These are phyloP conservation scores for Spinellus fusiger DNA, from an alignment of 192 early-diverging fungal genomes.

Conservation along the genomic window DNA sequence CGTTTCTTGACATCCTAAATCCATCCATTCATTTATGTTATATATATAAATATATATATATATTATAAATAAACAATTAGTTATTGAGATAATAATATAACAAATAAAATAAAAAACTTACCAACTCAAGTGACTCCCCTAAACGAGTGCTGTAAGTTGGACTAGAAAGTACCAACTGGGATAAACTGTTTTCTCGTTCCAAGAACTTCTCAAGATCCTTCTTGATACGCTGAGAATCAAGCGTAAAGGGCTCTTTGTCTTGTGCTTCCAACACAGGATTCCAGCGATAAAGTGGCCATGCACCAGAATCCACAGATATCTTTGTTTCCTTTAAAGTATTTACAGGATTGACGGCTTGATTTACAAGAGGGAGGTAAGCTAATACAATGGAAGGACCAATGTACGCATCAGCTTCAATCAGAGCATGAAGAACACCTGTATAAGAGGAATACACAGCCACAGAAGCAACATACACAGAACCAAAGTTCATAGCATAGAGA, in stretches of 20 bases:
- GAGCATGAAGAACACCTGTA: constrained; percentile 81
- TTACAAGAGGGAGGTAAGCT: constrained; percentile 72
- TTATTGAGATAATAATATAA: background rate
- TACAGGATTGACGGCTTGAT: constrained; percentile 53
- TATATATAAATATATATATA: background rate
- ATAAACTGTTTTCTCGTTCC: constrained; percentile 77
- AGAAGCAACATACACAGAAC: constrained; percentile 84
- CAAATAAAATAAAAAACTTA: constrained; percentile 17
- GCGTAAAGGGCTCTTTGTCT: constrained; percentile 56
- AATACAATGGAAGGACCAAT: constrained; percentile 86
- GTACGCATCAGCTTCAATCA: constrained; percentile 87
- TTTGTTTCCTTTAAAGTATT: constrained; percentile 84
- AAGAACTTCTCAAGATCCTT: constrained; percentile 76
- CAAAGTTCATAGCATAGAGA: constrained; percentile 94
- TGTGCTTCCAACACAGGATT: constrained; percentile 61
- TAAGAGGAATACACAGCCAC: constrained; percentile 83
- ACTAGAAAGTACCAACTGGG: constrained; percentile 63
- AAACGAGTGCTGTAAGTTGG: constrained; percentile 53
- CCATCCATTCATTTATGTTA: background rate
- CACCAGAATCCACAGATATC: constrained; percentile 80
- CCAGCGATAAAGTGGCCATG: constrained; percentile 96
- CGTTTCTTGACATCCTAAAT: constrained; percentile 47
- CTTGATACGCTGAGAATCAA: constrained; percentile 77
- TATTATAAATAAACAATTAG: background rate
- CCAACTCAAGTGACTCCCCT: constrained; percentile 58